Percentiles rank a stretch among this genome's conserved stretches.
These are phyloP conservation scores for Podospora pseudocomata DNA, from an alignment of 495 filamentous ascomycete species.

Conservation along the genomic window DNA sequence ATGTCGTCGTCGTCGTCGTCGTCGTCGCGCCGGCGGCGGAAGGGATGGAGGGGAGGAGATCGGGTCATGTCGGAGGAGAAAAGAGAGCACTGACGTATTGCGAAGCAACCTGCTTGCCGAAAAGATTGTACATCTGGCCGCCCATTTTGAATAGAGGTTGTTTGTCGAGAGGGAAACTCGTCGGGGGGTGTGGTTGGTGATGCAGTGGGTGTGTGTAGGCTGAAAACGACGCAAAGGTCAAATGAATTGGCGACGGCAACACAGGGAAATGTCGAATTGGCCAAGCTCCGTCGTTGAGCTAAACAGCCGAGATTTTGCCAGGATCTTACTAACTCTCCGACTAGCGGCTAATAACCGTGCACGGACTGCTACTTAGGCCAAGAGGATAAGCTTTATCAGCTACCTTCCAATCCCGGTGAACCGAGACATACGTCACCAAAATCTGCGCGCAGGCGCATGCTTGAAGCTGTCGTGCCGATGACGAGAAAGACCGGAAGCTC, in stretches of 20 bases:
- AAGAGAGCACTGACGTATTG: constrained; percentile 71
- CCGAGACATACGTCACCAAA: constrained; percentile 4
- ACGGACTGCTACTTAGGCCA: neutral
- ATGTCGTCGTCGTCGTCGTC: neutral
- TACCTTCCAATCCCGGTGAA: neutral
- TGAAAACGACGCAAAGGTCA: constrained; percentile 24
- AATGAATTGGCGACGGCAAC: constrained; percentile 15
- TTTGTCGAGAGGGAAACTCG: constrained; percentile 28
- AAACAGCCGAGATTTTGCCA: constrained; percentile 21
- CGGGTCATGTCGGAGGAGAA: neutral
- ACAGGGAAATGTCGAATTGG: neutral
- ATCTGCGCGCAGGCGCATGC: neutral
- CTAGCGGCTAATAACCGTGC: neutral
- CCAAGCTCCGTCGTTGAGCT: constrained; percentile 15
- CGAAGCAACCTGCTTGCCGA: constrained; percentile 88
- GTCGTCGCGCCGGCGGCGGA: constrained; percentile 1
- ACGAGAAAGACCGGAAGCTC: neutral
- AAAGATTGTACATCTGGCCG: constrained; percentile 76
- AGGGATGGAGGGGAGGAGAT: neutral
- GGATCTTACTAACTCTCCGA: neutral
- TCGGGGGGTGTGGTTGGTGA: constrained; percentile 25
- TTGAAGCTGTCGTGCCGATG: neutral
- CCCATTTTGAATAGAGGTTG: constrained; percentile 67
- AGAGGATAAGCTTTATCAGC: constrained; percentile 5
- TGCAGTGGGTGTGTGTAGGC: constrained; percentile 12